Evolutionary conservation across 2,329 filamentous ascomycete genomes (phyloP).

Genomic region (Zopfia rhizophila): DNA sequence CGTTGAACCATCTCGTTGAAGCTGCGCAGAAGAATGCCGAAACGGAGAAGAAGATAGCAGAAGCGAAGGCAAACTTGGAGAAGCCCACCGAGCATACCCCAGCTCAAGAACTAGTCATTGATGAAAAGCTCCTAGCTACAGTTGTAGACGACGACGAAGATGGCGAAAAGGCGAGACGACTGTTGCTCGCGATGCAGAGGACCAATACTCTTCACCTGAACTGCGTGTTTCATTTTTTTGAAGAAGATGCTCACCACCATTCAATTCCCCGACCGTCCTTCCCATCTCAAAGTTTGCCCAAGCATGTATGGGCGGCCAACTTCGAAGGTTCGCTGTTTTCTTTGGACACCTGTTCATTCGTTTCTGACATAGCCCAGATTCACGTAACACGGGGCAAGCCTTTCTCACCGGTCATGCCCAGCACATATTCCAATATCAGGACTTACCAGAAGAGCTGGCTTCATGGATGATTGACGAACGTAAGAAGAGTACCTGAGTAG

Average conservation of each 20-base stretch:
- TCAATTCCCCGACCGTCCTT: slow-evolving; percentile 14
- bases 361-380: slow-evolving; percentile 28
- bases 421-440: slow-evolving; percentile 48
- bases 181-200: slow-evolving; percentile 67
- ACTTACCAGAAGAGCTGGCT: slow-evolving; percentile 51
- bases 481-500: slow-evolving; percentile 14
- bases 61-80: slow-evolving; percentile 40
- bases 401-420: slow-evolving; percentile 55
- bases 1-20: slow-evolving; percentile 36
- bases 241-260: slow-evolving; percentile 14
- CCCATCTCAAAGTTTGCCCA: slow-evolving; percentile 35
- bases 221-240: slow-evolving; percentile 67
- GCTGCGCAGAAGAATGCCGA: slow-evolving; percentile 34
- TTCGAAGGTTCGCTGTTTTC: slow-evolving; percentile 39
- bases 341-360: neutral
- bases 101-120: slow-evolving; percentile 20
- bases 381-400: slow-evolving; percentile 47
- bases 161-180: slow-evolving; percentile 68
- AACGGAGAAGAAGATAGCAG: slow-evolving; percentile 37
- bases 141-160: slow-evolving; percentile 73
- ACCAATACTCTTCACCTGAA: slow-evolving; percentile 67
- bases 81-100: slow-evolving; percentile 24
- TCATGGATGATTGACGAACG: slow-evolving; percentile 56
- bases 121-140: slow-evolving; percentile 38
- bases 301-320: slow-evolving; percentile 43